These are phyloP conservation scores for Starmerella bacillaris DNA, from an alignment of 805 yeast species.

Conservation along the genomic window DNA sequence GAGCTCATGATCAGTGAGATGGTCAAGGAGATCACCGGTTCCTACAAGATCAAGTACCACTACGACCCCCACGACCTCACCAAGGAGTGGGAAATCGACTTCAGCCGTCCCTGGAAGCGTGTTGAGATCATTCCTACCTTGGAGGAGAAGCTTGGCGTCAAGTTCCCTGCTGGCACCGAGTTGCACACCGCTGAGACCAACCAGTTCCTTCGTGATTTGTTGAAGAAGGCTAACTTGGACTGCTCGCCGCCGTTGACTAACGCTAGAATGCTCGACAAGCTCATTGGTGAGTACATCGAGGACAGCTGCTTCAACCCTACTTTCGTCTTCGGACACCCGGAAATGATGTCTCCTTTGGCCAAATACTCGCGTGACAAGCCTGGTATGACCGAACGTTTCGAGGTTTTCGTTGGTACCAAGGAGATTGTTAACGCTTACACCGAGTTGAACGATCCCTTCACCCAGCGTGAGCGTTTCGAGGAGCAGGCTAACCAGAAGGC, in stretches of 20 bases:
- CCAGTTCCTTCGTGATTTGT: conserved; percentile 63
- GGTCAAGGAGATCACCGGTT: conserved; percentile 91
- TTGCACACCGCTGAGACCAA: conserved; percentile 89
- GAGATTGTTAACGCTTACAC: conserved; percentile 97
- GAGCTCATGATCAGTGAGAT: conserved; percentile 86
- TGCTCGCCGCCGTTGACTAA: conserved; percentile 87
- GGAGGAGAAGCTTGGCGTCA: conserved; percentile 69
- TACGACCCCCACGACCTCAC: conserved; percentile 80
- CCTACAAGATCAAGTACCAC: conserved; percentile 69
- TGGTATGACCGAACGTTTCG: conserved; percentile 95
- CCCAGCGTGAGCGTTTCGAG: conserved; percentile 92
- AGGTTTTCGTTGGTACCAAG: conserved; percentile 95
- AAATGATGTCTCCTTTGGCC: conserved; percentile 99
- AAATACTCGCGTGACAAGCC: conserved; percentile 82
- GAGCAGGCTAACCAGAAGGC: conserved; percentile 98
- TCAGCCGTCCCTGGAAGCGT: conserved; percentile 96
- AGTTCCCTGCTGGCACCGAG: conserved; percentile 89
- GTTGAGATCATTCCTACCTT: conserved; percentile 91
- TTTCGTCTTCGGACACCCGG: conserved; percentile 95
- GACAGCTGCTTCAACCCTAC: conserved; percentile 92
- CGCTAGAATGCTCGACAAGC: conserved; percentile 96
- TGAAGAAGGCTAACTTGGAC: conserved; percentile 64
- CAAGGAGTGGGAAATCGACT: conserved; percentile 54
- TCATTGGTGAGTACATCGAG: conserved; percentile 83
- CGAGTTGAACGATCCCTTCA: conserved; percentile 96